Base-by-base conservation (phyloP, 768 basidiomycete species). In the Lepiota brunneoincarnata region DNA sequence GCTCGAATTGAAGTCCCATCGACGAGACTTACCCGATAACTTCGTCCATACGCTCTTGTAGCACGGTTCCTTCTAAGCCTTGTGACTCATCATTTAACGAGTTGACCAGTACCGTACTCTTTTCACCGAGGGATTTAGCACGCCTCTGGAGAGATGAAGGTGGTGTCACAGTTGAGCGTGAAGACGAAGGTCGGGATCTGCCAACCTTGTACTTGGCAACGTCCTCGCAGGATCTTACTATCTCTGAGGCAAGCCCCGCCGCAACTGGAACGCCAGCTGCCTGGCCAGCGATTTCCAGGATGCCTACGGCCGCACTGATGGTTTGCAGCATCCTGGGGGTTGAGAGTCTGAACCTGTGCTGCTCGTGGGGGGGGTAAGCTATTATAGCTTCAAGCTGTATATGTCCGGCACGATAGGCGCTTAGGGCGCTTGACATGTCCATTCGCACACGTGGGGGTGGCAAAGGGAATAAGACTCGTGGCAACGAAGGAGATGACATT, bases 131-230 rank as follows among this genome's bases (percentile, higher is more conserved):
- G 42, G 71, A 74, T 55, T 62, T 64, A 17, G 75, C 69, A 59
- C 75, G 78, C 58, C 66, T 59, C 81, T 80, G 59, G 47, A 55
- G 39, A 42, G 44, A 36, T 53, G 20, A 20, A 34, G 18, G 44
- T 9, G 2, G 28, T 20, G 6, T 23, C 1, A 38, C 20, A 2
- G 6, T 23, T 14, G 23, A 34, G 51, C 14, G 21, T 55, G 5
- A 31, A 36, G 44, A 38, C 56, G 46, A 37, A 28, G 49, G 23
- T 26, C 49, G 12, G 31, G 41, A 15, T 21, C 44, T 36, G 43
- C 58, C 54, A 47, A 81, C 83, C 75, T 81, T 83, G 63, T 81
- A 74, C 18, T 74, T 63, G 18, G 70, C 62, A 17, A 83, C 71
- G 52, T 80, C 68, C 6, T 75, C 69, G 58, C 81, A 84, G 17